phyloP scores from a whole-genome alignment of 495 filamentous ascomycete species.

The Hypoxylon fuscum region DNA sequence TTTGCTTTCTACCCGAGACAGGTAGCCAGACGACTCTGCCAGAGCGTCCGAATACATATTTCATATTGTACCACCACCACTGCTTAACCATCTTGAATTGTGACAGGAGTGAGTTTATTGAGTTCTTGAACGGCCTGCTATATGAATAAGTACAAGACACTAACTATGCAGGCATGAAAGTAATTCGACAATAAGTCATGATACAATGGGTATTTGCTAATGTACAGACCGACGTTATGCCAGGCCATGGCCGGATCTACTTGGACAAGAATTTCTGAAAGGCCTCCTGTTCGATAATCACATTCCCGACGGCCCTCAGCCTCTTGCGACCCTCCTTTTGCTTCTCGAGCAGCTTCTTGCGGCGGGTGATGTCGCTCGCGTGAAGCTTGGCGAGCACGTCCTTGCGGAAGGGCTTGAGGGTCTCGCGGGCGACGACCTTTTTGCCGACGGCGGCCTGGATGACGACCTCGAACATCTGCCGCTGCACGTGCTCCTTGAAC shows the following conservation, averaged over 20 bases:
- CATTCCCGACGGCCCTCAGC: constrained; percentile 76
- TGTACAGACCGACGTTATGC: neutral
- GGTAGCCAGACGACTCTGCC: too few relatives aligned
- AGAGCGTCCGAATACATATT: too few relatives aligned
- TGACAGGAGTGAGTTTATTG: too few relatives aligned
- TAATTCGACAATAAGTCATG: neutral
- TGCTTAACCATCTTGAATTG: too few relatives aligned
- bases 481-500: constrained; percentile 95
- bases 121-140: too few relatives aligned
- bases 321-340: constrained; percentile 97
- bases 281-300: constrained; percentile 90
- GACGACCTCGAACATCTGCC: constrained; percentile 95
- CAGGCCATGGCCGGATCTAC: constrained; percentile 28
- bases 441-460: constrained; percentile 92
- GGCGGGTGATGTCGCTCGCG: constrained; percentile 82
- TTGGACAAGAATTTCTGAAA: constrained; percentile 88
- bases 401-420: constrained; percentile 96
- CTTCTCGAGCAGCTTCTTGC: constrained; percentile 90
- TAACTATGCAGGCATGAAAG: too few relatives aligned
- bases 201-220: neutral
- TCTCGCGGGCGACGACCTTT: constrained; percentile 88
- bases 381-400: constrained; percentile 94
- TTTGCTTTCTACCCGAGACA: too few relatives aligned
- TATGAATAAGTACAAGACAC: too few relatives aligned
- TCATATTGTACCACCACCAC: too few relatives aligned